Evolutionary conservation across 345 rosid species (phyloP).

Genomic region (Sisymbrium irio): DNA sequence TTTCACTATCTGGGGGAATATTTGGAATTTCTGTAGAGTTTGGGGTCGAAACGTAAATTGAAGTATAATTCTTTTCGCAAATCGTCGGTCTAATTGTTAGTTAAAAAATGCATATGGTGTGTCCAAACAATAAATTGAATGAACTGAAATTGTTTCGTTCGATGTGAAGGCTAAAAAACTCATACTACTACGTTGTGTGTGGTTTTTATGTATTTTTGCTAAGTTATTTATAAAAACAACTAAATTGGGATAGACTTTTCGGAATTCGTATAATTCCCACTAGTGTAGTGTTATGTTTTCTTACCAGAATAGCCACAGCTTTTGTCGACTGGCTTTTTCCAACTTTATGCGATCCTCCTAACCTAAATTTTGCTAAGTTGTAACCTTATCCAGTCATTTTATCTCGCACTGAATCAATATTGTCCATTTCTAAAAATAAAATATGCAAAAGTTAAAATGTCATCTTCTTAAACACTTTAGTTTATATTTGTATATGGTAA

Average conservation of each 20-base stretch:
- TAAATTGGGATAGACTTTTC: conserved; percentile 4
- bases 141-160: background rate
- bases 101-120: conserved; percentile 25
- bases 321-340: background rate
- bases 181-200: background rate
- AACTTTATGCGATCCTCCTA: background rate
- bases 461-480: conserved; percentile 17
- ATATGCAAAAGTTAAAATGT: background rate
- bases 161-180: no score
- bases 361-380: background rate
- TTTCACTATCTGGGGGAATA: background rate
- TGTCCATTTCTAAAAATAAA: background rate
- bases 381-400: background rate
- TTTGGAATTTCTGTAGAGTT: background rate
- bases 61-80: background rate
- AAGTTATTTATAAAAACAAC: background rate
- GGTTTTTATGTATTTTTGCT: background rate
- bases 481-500: background rate
- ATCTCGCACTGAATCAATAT: background rate
- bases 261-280: conserved; percentile 12
- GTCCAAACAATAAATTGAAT: background rate
- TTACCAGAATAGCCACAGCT: conserved; percentile 17
- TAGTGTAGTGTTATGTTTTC: conserved; percentile 12
- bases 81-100: background rate
- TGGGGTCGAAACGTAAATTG: conserved; percentile 20